Evolutionary conservation across 2,329 filamentous ascomycete species (phyloP), one percentile per base, ranked within the genome.

Genomic region (Penicillium hordei): DNA sequence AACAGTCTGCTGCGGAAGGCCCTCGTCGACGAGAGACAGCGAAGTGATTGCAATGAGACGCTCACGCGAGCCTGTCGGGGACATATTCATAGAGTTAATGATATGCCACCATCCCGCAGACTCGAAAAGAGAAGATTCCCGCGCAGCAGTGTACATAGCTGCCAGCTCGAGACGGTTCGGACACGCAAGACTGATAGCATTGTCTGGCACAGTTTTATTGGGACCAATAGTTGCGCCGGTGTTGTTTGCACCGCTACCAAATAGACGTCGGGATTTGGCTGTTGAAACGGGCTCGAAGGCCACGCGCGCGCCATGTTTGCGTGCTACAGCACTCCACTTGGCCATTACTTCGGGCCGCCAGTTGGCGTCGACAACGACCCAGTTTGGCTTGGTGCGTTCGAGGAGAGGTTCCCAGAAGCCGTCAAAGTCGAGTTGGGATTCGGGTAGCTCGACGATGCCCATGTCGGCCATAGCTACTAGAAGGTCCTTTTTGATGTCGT

Each of bases 391-490:
- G 13, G 82, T 78, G 3, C 78, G 74, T 13, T 77, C 73, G 8
- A 91, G 76, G 29, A 84, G 78, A 1, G 85, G 81, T 49, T 82
- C 81, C 87, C 88, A 91, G n/a, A 86, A 82, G 48, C 62, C 64
- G 19, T 74, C 68, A 44, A 82, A 78, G 48, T 80, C 75, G 34
- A 78, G 70, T 10, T 67, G 58, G 21, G 68, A 43, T 39, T 74
- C 72, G 3, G 78, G 74, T 7, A 75, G 73, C 64, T 86, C 81
- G 39, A 96, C 84, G 66, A 96, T 93, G 55, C 82, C 84, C 92
- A 97, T 97, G 71, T 97, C 94, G 5, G 93, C 93, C 91, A 97
- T 96, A 45, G 92, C 93, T 61, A 97, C 76, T n/a, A 93, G 82
- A 2, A 99, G 84, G 62, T 93, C 89, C 73, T 92, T 95, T 59